Percentiles rank a stretch among this genome's conserved stretches.
Conservation (phyloP, 139 green algal genomes). For the Chlorella sorokiniana region DNA sequence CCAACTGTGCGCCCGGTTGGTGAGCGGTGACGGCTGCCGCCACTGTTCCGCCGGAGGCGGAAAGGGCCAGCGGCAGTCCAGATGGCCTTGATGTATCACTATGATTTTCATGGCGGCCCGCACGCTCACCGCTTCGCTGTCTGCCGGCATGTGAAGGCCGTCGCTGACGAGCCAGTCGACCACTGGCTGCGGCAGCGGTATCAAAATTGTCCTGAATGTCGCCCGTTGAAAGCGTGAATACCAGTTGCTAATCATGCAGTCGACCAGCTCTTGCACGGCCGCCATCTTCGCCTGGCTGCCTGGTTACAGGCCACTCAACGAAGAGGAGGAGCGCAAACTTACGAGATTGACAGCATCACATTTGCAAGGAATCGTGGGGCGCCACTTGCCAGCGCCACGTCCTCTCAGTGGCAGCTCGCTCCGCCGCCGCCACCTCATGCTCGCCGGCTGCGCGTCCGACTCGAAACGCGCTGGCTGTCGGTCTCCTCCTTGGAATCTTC, state of each 20-base stretch:
- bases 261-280: conserved; percentile 42
- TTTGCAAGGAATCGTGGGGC: background rate
- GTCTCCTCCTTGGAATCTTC: background rate
- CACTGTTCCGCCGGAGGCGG: background rate
- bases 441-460: conserved; percentile 1
- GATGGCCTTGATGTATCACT: no score
- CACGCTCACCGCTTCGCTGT: conserved; percentile 51
- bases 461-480: background rate
- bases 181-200: conserved; percentile 60
- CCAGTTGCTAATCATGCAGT: conserved; percentile 62
- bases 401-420: no score
- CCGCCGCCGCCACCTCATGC: background rate
- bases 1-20: background rate
- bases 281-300: background rate
- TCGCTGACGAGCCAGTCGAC: conserved; percentile 69
- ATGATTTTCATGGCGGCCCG: background rate
- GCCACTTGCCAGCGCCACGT: no score
- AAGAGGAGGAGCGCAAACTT: background rate
- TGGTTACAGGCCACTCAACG: background rate
- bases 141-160: conserved; percentile 57
- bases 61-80: background rate
- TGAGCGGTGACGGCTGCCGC: no score
- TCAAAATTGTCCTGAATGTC: conserved; percentile 40
- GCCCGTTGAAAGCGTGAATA: conserved; percentile 46
- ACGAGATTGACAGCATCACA: no score